These are phyloP conservation scores for Penicillium sp. DNA, from an alignment of 2,329 filamentous ascomycete genomes.

Conservation along the genomic window DNA sequence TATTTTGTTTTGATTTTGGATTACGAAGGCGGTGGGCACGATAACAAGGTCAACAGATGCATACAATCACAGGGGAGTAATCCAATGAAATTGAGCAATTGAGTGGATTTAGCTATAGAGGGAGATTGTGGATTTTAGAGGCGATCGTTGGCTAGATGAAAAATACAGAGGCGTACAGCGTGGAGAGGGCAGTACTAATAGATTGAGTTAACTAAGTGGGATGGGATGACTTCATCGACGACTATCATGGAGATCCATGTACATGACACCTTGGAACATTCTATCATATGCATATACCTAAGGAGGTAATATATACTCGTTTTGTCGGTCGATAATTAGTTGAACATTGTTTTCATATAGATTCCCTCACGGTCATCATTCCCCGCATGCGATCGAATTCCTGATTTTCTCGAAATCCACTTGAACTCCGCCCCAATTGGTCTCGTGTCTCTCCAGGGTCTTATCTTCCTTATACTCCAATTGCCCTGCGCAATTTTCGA, in stretches of 20 bases:
- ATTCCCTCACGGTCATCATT: neutral
- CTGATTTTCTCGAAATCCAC: neutral
- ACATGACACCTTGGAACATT: neutral
- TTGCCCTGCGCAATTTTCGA: neutral
- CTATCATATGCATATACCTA: neutral
- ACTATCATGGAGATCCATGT: neutral
- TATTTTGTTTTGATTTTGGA: neutral
- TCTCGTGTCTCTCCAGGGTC: neutral
- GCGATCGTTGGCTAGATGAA: neutral
- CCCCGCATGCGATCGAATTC: conserved; percentile 4
- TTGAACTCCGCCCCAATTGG: neutral
- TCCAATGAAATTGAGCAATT: neutral
- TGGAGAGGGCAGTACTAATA: neutral
- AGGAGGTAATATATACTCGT: neutral
- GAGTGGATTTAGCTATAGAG: neutral
- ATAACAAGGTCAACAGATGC: neutral
- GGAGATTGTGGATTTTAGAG: neutral
- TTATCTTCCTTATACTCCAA: neutral
- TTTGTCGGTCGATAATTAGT: neutral
- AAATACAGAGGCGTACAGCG: neutral
- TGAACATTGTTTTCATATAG: no score
- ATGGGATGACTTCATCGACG: neutral
- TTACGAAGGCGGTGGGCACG: neutral
- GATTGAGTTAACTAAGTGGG: neutral
- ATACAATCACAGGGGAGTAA: neutral